phyloP scores from a whole-genome alignment of 2,329 filamentous ascomycete genomes.

The Monosporascus sp. region DNA sequence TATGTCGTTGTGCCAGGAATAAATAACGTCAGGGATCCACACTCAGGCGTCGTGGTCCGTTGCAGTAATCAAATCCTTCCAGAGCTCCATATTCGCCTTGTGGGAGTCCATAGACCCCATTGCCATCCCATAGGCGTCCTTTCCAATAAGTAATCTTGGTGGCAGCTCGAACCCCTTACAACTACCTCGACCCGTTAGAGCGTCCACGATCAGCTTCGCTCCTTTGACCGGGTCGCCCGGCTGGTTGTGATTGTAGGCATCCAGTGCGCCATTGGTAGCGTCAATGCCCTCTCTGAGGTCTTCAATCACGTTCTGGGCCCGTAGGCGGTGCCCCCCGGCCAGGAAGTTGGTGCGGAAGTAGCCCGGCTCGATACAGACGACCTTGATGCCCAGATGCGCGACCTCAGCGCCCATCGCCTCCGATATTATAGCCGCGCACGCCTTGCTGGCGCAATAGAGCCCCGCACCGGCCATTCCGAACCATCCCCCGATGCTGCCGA shows the following conservation, averaged over 20 bases:
- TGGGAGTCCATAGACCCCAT: not conserved
- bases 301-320: constrained; percentile 17
- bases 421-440: constrained; percentile 35
- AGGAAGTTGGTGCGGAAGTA: constrained; percentile 46
- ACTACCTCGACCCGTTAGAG: constrained; percentile 25
- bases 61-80: not conserved
- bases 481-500: constrained; percentile 40
- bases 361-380: constrained; percentile 42
- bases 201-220: constrained; percentile 32
- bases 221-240: constrained; percentile 34
- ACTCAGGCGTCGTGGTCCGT: not conserved
- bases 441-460: constrained; percentile 41
- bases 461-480: constrained; percentile 31
- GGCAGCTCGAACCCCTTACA: constrained; percentile 1
- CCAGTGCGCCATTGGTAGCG: constrained; percentile 12
- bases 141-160: constrained; percentile 2
- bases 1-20: too few species aligned
- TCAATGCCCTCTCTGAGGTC: constrained; percentile 5
- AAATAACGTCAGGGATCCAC: too few species aligned
- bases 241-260: constrained; percentile 26
- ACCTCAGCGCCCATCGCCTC: constrained; percentile 39
- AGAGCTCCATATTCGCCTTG: constrained; percentile 1
- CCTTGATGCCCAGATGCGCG: constrained; percentile 36
- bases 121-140: constrained; percentile 5
- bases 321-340: constrained; percentile 23